phyloP scores from a whole-genome alignment of 2,329 filamentous ascomycete genomes.

The Aspergillus hortae region DNA sequence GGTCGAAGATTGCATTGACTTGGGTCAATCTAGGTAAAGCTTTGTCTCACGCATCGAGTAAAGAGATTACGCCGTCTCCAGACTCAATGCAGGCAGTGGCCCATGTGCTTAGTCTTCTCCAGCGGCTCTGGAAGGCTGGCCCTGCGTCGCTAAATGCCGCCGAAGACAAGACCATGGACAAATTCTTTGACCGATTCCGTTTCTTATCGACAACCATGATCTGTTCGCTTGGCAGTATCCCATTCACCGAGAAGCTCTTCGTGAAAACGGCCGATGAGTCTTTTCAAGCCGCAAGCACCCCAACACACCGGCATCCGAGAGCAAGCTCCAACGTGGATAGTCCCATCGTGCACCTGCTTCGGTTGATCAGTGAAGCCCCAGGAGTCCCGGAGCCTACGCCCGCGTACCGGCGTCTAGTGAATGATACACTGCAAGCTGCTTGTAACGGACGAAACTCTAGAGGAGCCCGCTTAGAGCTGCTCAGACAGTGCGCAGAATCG shows the following conservation, averaged over 20 bases:
- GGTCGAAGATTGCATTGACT: constrained; percentile 53
- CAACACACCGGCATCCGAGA: constrained; percentile 28
- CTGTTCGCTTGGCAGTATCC: constrained; percentile 46
- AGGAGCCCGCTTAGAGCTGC: constrained; percentile 34
- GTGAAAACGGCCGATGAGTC: constrained; percentile 54
- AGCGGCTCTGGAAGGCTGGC: constrained; percentile 63
- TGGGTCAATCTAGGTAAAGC: constrained; percentile 59
- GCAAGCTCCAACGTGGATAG: constrained; percentile 28
- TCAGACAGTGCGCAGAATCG: constrained; percentile 35
- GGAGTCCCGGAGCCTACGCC: constrained; percentile 16
- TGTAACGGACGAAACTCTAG: constrained; percentile 32
- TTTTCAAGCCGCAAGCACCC: constrained; percentile 44
- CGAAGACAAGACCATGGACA: constrained; percentile 24
- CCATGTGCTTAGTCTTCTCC: constrained; percentile 65
- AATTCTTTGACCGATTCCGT: constrained; percentile 48
- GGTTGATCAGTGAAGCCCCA: constrained; percentile 26
- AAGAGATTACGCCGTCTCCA: constrained; percentile 83
- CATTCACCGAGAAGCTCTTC: constrained; percentile 50
- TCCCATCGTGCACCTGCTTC: constrained; percentile 39
- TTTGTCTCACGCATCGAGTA: constrained; percentile 62
- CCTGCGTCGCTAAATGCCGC: constrained; percentile 36
- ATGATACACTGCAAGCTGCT: constrained; percentile 29
- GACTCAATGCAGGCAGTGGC: constrained; percentile 80
- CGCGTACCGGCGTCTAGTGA: constrained; percentile 28
- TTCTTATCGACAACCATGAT: constrained; percentile 52